Conservation (phyloP, 2,329 filamentous ascomycete genomes). For the Trichoderma guizhouense region DNA sequence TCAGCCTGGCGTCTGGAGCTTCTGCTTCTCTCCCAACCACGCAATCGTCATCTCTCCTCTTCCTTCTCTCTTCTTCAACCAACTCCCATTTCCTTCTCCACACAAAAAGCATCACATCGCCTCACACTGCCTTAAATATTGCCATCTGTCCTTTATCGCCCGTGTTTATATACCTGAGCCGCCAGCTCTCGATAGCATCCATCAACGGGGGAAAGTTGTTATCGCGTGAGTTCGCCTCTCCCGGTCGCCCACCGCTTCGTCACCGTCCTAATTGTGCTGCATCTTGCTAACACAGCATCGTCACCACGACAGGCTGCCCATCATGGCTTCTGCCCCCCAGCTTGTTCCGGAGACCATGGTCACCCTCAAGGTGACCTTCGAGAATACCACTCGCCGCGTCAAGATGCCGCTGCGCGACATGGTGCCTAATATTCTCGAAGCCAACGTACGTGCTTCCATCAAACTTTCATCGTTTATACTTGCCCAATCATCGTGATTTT, state of each 20-base stretch:
- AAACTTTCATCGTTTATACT: neutral
- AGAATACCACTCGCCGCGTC: constrained; percentile 74
- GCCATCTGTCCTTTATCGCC: constrained; percentile 8
- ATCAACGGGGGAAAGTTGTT: neutral
- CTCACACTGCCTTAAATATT: neutral
- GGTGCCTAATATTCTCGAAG: constrained; percentile 67
- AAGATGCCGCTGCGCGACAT: constrained; percentile 89
- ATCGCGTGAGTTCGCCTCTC: constrained; percentile 13
- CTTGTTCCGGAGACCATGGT: constrained; percentile 45
- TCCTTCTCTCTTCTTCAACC: constrained; percentile 19
- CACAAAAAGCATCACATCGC: neutral
- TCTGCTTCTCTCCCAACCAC: constrained; percentile 17
- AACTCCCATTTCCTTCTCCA: constrained; percentile 3
- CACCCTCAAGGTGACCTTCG: constrained; percentile 79
- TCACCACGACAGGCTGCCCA: constrained; percentile 7
- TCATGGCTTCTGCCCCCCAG: constrained; percentile 16
- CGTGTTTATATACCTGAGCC: neutral
- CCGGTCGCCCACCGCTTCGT: constrained; percentile 15
- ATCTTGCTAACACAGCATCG: neutral
- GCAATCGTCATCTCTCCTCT: constrained; percentile 20
- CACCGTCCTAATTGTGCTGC: neutral
- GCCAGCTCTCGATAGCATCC: constrained; percentile 1
- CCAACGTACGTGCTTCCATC: constrained; percentile 65
- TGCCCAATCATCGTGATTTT: neutral
- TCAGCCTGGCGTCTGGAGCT: constrained; percentile 15